Percentiles rank a stretch among this genome's conserved stretches.
phyloP scores from a whole-genome alignment of 768 basidiomycete species.

The Flagelloscypha sp. region DNA sequence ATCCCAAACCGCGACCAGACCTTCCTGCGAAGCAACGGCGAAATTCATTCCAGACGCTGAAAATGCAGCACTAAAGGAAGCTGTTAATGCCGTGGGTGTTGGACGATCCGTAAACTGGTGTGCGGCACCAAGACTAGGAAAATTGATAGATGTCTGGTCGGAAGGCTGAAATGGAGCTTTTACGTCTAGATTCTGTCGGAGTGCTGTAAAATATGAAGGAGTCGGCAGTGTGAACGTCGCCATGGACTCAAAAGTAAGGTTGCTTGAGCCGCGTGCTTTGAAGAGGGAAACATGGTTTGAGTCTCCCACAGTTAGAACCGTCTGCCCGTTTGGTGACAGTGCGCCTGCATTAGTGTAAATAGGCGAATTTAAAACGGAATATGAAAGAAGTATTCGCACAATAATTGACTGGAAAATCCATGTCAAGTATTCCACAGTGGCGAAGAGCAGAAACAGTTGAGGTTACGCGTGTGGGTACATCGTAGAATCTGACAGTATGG shows the following conservation, averaged over 20 bases:
- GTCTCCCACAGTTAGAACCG: slow-evolving; percentile 85
- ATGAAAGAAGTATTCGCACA: slow-evolving; percentile 37
- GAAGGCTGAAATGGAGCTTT: too few relatives aligned
- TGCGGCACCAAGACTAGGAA: slow-evolving; percentile 25
- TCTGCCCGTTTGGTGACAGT: slow-evolving; percentile 81
- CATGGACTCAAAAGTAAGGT: slow-evolving; percentile 57
- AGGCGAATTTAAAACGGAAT: slow-evolving; percentile 6
- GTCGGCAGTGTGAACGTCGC: slow-evolving; percentile 59
- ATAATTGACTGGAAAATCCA: slow-evolving; percentile 74
- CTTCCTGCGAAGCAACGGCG: slow-evolving; percentile 78
- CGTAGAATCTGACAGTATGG: slow-evolving; percentile 70
- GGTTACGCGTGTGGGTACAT: slow-evolving; percentile 50
- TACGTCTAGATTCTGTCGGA: too few relatives aligned
- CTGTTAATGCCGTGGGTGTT: slow-evolving; percentile 47
- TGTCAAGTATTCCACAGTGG: slow-evolving; percentile 43
- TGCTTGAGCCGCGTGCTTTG: slow-evolving; percentile 58
- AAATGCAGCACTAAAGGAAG: slow-evolving; percentile 77
- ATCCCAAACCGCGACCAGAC: slow-evolving; percentile 75
- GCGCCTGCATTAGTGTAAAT: slow-evolving; percentile 46
- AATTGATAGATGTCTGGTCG: slow-evolving; percentile 33
- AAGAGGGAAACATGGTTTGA: slow-evolving; percentile 81
- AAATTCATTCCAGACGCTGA: slow-evolving; percentile 70
- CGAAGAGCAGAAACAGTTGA: slow-evolving; percentile 32
- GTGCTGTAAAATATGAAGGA: too few relatives aligned
- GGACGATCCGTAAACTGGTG: too few relatives aligned